Percentiles rank a stretch among this genome's conserved stretches.
Evolutionary conservation across 2,329 filamentous ascomycete genomes (phyloP).

Genomic region (Ophiostoma sp.): DNA sequence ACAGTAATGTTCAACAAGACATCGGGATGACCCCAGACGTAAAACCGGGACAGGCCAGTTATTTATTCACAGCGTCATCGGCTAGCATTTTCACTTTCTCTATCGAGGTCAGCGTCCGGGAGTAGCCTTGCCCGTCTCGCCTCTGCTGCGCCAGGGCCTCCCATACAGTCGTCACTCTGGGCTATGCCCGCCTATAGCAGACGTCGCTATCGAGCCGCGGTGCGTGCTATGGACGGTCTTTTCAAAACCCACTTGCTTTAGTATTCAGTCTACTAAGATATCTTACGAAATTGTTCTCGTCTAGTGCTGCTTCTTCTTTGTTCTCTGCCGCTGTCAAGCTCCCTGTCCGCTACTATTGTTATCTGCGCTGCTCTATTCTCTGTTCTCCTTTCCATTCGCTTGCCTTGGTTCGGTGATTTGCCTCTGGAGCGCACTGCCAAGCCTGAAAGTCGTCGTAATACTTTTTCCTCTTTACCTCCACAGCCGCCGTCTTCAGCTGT

Average conservation of each 20-base stretch:
- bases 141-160: neutral
- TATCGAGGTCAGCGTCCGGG: neutral
- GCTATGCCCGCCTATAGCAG: no score
- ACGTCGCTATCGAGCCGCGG: no score
- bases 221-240: neutral
- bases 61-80: slow-evolving; percentile 7
- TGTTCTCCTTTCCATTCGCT: neutral
- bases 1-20: neutral
- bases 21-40: neutral
- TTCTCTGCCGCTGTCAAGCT: neutral
- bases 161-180: neutral
- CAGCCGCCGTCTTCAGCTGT: slow-evolving; percentile 4
- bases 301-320: neutral
- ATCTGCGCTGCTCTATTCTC: neutral
- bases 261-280: neutral
- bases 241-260: neutral
- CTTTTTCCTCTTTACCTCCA: slow-evolving; percentile 4
- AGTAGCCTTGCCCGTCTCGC: neutral
- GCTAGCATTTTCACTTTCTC: neutral
- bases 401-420: neutral
- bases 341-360: no score
- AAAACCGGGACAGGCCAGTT: neutral
- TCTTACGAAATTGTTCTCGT: no score
- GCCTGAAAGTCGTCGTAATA: slow-evolving; percentile 4
- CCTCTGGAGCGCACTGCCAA: neutral